A percentile compares a stretch with the other conserved stretches of the same genome.
Evolutionary conservation across 2,329 filamentous ascomycete species (phyloP).

Genomic region (Botrytis paeoniae): DNA sequence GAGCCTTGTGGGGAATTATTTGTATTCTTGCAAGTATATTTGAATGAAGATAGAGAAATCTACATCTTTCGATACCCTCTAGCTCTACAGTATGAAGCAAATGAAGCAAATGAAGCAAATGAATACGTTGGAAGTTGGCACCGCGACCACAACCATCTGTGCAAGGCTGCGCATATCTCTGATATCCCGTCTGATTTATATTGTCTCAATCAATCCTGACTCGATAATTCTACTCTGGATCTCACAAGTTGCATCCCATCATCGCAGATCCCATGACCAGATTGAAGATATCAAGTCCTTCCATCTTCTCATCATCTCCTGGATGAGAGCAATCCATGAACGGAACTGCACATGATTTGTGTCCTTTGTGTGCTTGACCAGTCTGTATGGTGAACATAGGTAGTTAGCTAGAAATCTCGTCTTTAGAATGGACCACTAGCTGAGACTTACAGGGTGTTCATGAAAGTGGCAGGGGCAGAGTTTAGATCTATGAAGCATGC

Average conservation of each 20-base stretch:
- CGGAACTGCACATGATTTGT: slow-evolving; percentile 13
- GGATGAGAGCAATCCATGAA: slow-evolving; percentile 10
- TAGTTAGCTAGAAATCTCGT: not conserved
- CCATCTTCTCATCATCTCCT: slow-evolving; percentile 6
- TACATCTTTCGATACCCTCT: too few species aligned
- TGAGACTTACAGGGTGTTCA: slow-evolving; percentile 17
- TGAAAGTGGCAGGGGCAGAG: slow-evolving; percentile 24
- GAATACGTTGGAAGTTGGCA: not conserved
- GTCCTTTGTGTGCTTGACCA: slow-evolving; percentile 20
- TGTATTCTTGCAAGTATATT: not conserved
- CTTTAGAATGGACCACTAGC: too few species aligned
- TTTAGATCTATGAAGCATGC: slow-evolving; percentile 17
- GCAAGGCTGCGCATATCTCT: not conserved
- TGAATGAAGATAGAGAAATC: too few species aligned
- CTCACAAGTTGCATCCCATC: not conserved
- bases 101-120: not conserved
- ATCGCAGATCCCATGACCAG: not conserved
- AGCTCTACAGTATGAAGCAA: not conserved
- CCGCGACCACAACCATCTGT: too few species aligned
- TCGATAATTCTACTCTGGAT: not conserved
- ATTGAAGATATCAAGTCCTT: not conserved
- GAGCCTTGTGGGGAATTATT: not conserved
- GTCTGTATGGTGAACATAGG: not conserved
- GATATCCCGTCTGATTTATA: not conserved
- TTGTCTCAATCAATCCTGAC: not conserved